Base-by-base conservation (phyloP, 1,284 basidiomycete species). In the Cryptococcus jaspeensis region DNA sequence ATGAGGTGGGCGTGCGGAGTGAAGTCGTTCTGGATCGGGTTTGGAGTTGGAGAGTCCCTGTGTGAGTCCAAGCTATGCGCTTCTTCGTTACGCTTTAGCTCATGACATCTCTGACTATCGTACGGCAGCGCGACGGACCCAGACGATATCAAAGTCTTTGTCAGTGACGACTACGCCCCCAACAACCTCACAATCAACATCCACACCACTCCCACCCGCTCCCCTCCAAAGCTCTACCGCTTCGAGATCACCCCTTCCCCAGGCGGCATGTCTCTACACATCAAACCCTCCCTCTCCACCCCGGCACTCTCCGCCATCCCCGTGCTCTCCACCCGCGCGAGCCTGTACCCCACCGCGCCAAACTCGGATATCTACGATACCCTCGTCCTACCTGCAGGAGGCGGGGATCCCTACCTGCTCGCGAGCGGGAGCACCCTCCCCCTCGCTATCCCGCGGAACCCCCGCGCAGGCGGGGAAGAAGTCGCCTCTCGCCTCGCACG, bases 351-450 rank as follows among this genome's bases (percentile, higher is more conserved):
- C 42, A 79, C 82, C 13, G 82, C 84, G 1, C 88, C 87, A 1
- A 82, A 89, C 25, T 76, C 77, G 11, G 76, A 78, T 13, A 78
- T 89, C 15, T 81, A 81, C 71, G 92, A 93, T 73, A 79, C 90
- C 6, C 73, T 93, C 7, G 72, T 87, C 16, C 71, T 89, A 36
- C 18, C 48, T 16, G 83, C 81, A 52, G 80, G 82, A 0, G 80
- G 84, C 50, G 80, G 83, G 5, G 70, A 69, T 6, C 70, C 88
- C 12, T 72, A 77, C 0, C 65, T 92, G 5, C 70, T 87, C 23
- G 86, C 85, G 0, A 86, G 87, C 60, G 87, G 85, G 0, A 71
- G 81, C 12, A 80, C 84, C 58, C 66, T 89, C 13, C 43, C 59
- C 5, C 46, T 70, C 13, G 36, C 49, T 32, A 44, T 61, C 11